Conservation (phyloP, 2,329 filamentous ascomycete genomes). For the Botrytis paeoniae region DNA sequence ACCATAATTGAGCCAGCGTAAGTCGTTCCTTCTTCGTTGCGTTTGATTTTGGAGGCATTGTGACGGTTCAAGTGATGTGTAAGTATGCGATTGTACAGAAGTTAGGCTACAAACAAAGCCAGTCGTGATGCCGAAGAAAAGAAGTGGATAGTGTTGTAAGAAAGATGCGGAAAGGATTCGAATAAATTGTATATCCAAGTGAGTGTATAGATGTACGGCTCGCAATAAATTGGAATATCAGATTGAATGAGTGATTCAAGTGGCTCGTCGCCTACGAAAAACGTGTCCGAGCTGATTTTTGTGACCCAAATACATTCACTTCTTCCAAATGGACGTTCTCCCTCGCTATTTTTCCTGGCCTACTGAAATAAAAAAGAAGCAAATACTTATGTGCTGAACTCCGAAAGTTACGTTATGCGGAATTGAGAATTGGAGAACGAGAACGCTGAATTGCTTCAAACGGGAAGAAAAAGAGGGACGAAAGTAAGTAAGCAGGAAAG, state of each 20-base stretch:
- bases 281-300: neutral
- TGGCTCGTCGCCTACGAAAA: neutral
- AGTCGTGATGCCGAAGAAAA: neutral
- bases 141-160: neutral
- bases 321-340: neutral
- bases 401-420: slow-evolving; percentile 2
- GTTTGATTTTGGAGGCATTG: slow-evolving; percentile 46
- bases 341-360: neutral
- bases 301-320: slow-evolving; percentile 3
- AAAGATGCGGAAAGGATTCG: neutral
- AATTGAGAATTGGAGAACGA: neutral
- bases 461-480: slow-evolving; percentile 10
- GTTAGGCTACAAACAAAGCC: neutral
- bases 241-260: neutral
- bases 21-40: slow-evolving; percentile 65
- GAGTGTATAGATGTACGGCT: neutral
- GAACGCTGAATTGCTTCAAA: slow-evolving; percentile 9
- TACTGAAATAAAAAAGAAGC: slow-evolving; percentile 8
- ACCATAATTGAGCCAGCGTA: slow-evolving; percentile 81
- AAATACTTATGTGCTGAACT: slow-evolving; percentile 21
- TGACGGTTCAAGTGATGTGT: slow-evolving; percentile 16
- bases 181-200: slow-evolving; percentile 10
- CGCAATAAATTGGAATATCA: slow-evolving; percentile 9
- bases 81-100: neutral
- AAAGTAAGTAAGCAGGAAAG: slow-evolving; percentile 17